Evolutionary conservation across 2,329 filamentous ascomycete genomes (phyloP).

Genomic region (Fusarium virguliforme): DNA sequence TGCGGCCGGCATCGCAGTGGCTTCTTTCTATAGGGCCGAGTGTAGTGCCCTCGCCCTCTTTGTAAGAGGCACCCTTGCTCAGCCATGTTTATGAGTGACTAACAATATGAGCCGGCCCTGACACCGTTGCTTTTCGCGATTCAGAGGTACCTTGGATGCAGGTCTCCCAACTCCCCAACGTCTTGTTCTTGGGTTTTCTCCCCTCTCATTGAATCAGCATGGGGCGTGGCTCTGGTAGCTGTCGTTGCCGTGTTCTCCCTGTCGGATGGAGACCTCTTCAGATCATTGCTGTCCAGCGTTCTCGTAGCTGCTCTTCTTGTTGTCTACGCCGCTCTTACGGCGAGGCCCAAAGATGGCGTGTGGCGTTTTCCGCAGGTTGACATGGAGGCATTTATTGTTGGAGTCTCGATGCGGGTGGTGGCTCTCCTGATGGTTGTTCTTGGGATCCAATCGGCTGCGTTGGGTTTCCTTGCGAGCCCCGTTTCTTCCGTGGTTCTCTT

Average conservation of each 20-base stretch:
- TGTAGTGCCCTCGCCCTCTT: constrained; percentile 12
- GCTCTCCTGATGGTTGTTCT: constrained; percentile 40
- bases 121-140: constrained; percentile 44
- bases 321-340: constrained; percentile 50
- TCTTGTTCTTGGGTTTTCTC: background rate
- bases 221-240: constrained; percentile 7
- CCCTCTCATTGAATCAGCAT: constrained; percentile 6
- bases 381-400: constrained; percentile 47
- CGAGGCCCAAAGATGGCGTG: background rate
- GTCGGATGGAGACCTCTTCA: constrained; percentile 50
- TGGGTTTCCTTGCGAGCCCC: constrained; percentile 47
- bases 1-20: constrained; percentile 16
- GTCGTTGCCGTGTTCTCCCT: constrained; percentile 40
- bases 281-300: constrained; percentile 47
- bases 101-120: constrained; percentile 43
- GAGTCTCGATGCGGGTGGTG: constrained; percentile 47
- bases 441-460: constrained; percentile 35
- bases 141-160: constrained; percentile 17
- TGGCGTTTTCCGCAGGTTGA: constrained; percentile 25
- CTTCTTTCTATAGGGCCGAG: constrained; percentile 42
- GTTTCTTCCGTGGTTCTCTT: constrained; percentile 40
- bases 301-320: constrained; percentile 52
- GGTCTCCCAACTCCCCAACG: background rate
- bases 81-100: background rate
- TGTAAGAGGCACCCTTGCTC: constrained; percentile 19